Base-by-base conservation (phyloP, 345 rosid species). In the Abelmoschus esculentus region DNA sequence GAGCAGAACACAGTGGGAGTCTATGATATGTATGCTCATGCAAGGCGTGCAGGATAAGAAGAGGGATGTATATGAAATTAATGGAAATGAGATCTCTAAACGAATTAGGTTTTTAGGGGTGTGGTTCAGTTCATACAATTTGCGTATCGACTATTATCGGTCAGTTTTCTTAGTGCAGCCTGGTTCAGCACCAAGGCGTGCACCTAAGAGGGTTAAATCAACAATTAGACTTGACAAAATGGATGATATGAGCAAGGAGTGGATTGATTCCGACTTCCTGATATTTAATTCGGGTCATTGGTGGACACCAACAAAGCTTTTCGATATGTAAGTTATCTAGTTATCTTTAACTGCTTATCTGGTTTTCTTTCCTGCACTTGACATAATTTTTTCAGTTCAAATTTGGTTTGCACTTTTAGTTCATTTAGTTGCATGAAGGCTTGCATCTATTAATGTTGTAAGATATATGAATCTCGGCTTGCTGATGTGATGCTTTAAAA, bases 1-100 rank as follows among this genome's bases (percentile, higher is more conserved):
- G 80, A 80, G 90, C 70, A 78, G 89, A 73, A 86, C 90, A 6
- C 89, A 87, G 65, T 89, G 96, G 96, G 89, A 89, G 71, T 89
- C 95, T n/a, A 75, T 83, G 74, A 81, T 87, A 64, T 89, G 96
- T 73, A 59, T 89, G 80, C 89, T 89, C 60, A 83, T 87, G 96
- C 84, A 74, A 0, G 96, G 87, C 46, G 87, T 89, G 78, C 79
- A 84, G 74, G 90, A 87, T 60, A 84, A 77, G 83, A 83, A 55
- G 74, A 77, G 52, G 54, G 54, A 82, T 72, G 91, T 87, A 14
- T 80, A 80, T 67, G 91, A 87, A 80, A 78, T 84, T 31, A 76
- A 81, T 75, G 86, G 87, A 75, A 83, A 85, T 66, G 53, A 80
- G 73, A 84, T 87, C 75, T 80, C 84, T 5, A 89, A 85, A 47